Conservation (phyloP, 768 basidiomycete species). For the Infundibulicybe gibba region DNA sequence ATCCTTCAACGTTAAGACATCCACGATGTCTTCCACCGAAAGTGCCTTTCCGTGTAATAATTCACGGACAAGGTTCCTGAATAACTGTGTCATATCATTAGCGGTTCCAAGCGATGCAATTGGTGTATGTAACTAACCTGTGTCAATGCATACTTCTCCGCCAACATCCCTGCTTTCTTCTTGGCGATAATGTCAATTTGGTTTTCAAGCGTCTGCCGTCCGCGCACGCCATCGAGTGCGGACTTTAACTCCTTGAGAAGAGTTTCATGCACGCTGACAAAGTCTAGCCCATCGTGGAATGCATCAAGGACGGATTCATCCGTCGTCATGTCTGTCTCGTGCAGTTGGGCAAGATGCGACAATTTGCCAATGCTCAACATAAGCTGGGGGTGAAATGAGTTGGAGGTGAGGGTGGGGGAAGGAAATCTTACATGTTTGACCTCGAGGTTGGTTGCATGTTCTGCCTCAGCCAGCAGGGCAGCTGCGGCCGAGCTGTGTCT, state of each 20-base stretch:
- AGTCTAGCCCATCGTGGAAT: slow-evolving; percentile 85
- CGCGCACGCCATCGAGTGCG: slow-evolving; percentile 43
- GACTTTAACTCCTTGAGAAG: slow-evolving; percentile 61
- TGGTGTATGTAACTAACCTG: slow-evolving; percentile 31
- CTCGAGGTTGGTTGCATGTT: slow-evolving; percentile 51
- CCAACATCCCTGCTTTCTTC: slow-evolving; percentile 44
- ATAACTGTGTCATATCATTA: slow-evolving; percentile 39
- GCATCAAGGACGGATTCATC: slow-evolving; percentile 56
- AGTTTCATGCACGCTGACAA: slow-evolving; percentile 78
- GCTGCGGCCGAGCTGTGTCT: slow-evolving; percentile 63
- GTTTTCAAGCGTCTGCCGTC: slow-evolving; percentile 59
- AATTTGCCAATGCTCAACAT: slow-evolving; percentile 92
- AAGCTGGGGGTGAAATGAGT: slow-evolving; percentile 43
- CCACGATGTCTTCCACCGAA: slow-evolving; percentile 75
- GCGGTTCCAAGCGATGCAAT: not conserved
- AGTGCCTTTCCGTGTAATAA: slow-evolving; percentile 75
- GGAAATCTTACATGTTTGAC: slow-evolving; percentile 68
- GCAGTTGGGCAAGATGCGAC: slow-evolving; percentile 73
- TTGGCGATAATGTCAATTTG: slow-evolving; percentile 64
- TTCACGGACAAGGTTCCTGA: slow-evolving; percentile 64
- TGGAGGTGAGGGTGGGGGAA: not conserved
- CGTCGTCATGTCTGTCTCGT: slow-evolving; percentile 42
- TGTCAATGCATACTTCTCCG: slow-evolving; percentile 47
- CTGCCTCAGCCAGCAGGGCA: slow-evolving; percentile 61
- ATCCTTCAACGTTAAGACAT: slow-evolving; percentile 84